Evolutionary conservation across 305 asterid genomes (phyloP).

Genomic region (Fraxinus velutina): DNA sequence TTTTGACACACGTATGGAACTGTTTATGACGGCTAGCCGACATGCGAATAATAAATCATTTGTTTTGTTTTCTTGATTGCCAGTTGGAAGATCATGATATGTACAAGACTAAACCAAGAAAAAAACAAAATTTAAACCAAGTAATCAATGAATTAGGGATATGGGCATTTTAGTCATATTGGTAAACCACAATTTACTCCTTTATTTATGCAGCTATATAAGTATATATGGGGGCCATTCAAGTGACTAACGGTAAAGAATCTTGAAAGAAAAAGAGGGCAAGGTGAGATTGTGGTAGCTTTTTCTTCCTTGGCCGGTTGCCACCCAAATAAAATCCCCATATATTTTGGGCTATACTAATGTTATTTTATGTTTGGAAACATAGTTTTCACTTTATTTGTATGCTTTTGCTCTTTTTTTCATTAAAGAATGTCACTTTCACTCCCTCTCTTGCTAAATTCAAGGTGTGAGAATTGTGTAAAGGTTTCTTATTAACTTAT

Average conservation of each 20-base stretch:
- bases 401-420: not conserved
- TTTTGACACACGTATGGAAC: not conserved
- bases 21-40: not conserved
- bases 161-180: not conserved
- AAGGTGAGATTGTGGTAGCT: constrained; percentile 2
- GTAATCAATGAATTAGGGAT: not conserved
- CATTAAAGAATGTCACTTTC: constrained; percentile 8
- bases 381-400: not conserved
- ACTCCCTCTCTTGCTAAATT: constrained; percentile 2
- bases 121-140: not conserved
- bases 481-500: constrained; percentile 3
- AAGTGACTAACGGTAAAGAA: not conserved
- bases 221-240: not conserved
- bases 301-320: constrained; percentile 24
- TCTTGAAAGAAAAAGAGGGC: not conserved
- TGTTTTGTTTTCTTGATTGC: not conserved
- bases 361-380: constrained; percentile 6
- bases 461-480: constrained; percentile 4
- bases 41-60: not conserved
- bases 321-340: not conserved
- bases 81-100: not conserved
- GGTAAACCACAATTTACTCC: constrained; percentile 9
- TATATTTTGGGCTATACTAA: constrained; percentile 8
- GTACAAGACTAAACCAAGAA: not conserved
- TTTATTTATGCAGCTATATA: not conserved